Conservation (phyloP, 306 rosid genomes). For the Vicia faba region DNA sequence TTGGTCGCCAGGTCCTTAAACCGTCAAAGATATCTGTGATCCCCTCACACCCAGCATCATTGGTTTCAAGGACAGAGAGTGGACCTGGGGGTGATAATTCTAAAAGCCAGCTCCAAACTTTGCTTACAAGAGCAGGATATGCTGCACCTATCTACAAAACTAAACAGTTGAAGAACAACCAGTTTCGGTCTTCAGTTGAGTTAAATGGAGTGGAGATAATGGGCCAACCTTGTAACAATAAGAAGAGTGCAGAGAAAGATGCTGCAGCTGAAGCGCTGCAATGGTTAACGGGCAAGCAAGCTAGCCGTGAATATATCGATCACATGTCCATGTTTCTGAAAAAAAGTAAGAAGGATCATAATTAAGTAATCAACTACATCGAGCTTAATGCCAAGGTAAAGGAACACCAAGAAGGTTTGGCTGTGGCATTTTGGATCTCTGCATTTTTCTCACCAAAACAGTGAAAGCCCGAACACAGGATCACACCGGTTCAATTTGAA, state of each 20-base stretch:
- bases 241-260: conserved; percentile 94
- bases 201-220: conserved; percentile 74
- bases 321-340: conserved; percentile 78
- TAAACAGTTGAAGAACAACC: conserved; percentile 62
- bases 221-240: conserved; percentile 88
- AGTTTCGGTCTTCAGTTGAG: conserved; percentile 72
- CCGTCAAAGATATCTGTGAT: conserved; percentile 48
- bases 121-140: conserved; percentile 87
- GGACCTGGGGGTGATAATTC: conserved; percentile 99
- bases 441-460: conserved; percentile 26
- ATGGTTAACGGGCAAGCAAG: conserved; percentile 70
- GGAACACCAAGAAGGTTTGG: conserved; percentile 25
- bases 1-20: conserved; percentile 60
- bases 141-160: conserved; percentile 75
- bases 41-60: conserved; percentile 45
- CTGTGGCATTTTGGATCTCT: conserved; percentile 28
- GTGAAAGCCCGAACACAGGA: conserved; percentile 10
- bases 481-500: conserved; percentile 18
- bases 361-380: conserved; percentile 33
- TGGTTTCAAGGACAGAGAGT: conserved; percentile 82
- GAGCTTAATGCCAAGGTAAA: conserved; percentile 26
- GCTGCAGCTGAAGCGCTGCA: conserved; percentile 94
- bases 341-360: conserved; percentile 80
- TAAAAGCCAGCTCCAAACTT: conserved; percentile 91
- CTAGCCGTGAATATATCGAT: conserved; percentile 56